Percentiles rank a stretch among this genome's conserved stretches.
Evolutionary conservation across 2,329 filamentous ascomycete species (phyloP).

Genomic region (Diaporthe citrichinensis): DNA sequence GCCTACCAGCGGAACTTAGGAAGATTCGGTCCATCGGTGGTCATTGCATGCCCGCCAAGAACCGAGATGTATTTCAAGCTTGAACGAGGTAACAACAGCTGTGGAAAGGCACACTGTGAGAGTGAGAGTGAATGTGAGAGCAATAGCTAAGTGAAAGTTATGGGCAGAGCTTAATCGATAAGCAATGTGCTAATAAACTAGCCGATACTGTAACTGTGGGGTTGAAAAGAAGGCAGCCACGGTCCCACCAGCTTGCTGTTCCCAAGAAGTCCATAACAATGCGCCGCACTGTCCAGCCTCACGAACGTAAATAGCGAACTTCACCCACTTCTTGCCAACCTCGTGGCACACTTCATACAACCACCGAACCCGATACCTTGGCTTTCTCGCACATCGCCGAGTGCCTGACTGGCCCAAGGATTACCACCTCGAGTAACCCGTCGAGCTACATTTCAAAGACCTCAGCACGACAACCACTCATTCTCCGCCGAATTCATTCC

Average conservation of each 20-base stretch:
- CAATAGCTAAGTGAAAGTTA: neutral
- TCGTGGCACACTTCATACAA: neutral
- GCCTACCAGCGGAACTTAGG: constrained; percentile 33
- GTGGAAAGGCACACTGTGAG: neutral
- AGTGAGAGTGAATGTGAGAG: neutral
- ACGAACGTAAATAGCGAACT: constrained; percentile 1
- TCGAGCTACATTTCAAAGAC: neutral
- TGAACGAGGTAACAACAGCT: neutral
- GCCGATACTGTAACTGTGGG: constrained; percentile 39
- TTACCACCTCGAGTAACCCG: neutral
- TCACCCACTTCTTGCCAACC: neutral
- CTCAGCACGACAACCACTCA: neutral
- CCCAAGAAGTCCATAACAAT: neutral
- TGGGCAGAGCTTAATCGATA: constrained; percentile 36
- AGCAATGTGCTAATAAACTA: constrained; percentile 23
- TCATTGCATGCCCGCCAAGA: neutral
- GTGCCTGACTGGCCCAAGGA: neutral
- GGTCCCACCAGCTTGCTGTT: neutral
- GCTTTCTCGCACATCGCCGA: neutral
- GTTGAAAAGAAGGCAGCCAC: neutral
- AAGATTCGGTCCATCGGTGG: constrained; percentile 40
- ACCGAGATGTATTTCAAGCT: neutral
- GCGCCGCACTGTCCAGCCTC: constrained; percentile 40
- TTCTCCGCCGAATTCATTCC: constrained; percentile 26
- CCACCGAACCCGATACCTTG: neutral